phyloP scores from a whole-genome alignment of 257 asterid species.

The Nicotiana noctiflora region DNA sequence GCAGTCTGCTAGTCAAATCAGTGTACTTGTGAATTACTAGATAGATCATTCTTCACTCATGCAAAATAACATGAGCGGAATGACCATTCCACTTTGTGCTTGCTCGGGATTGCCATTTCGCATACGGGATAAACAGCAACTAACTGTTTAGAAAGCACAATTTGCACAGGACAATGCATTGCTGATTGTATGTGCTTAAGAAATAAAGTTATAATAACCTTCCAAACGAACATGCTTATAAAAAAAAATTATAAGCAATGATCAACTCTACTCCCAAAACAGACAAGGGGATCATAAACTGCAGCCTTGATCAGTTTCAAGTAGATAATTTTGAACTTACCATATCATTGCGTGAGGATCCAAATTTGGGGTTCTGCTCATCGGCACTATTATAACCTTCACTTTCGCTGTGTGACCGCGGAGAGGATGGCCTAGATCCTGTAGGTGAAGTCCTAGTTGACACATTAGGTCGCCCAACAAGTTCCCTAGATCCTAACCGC shows the following conservation, averaged over 20 bases:
- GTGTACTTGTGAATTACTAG: background rate
- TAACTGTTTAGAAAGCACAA: background rate
- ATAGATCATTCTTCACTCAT: background rate
- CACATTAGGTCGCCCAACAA: constrained; percentile 59
- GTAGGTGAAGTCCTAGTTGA: constrained; percentile 73
- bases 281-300: background rate
- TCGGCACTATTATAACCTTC: constrained; percentile 98
- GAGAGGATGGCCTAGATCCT: constrained; percentile 92
- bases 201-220: background rate
- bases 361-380: constrained; percentile 67
- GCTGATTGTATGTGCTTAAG: background rate
- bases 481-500: constrained; percentile 57
- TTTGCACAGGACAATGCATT: background rate
- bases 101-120: background rate
- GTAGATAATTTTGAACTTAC: constrained; percentile 41
- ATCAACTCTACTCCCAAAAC: background rate
- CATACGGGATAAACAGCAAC: background rate
- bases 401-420: constrained; percentile 78
- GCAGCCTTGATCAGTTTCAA: background rate
- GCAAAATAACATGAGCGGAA: background rate
- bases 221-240: too few species aligned
- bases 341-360: constrained; percentile 71
- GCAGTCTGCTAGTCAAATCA: background rate
- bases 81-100: background rate
- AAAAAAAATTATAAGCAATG: background rate